phyloP scores from a whole-genome alignment of 169 alveolate genomes.

The Plasmodium fragile region DNA sequence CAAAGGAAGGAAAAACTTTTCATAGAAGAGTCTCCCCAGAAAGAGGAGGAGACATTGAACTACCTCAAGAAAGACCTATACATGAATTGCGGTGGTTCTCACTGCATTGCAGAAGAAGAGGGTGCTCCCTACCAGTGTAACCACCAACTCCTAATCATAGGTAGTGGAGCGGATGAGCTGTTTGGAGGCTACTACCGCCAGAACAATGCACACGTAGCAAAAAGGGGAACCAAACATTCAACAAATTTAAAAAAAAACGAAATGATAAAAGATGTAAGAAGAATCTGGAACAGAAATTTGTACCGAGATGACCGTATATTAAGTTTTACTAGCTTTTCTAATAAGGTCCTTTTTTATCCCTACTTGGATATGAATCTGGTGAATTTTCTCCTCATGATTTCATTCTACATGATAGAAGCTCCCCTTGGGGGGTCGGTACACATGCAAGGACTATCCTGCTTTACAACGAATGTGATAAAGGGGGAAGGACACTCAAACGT shows the following conservation, averaged over 20 bases:
- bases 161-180: slow-evolving; percentile 87
- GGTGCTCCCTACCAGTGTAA: background rate
- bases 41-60: background rate
- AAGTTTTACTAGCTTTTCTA: slow-evolving; percentile 48
- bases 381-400: slow-evolving; percentile 35
- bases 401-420: slow-evolving; percentile 59
- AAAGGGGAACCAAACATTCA: background rate
- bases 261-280: slow-evolving; percentile 76
- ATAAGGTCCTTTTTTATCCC: slow-evolving; percentile 77
- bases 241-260: slow-evolving; percentile 13
- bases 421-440: slow-evolving; percentile 11
- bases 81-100: background rate
- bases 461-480: background rate
- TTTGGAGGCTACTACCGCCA: slow-evolving; percentile 87
- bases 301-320: slow-evolving; percentile 85
- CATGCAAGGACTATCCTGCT: background rate
- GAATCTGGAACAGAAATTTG: slow-evolving; percentile 84
- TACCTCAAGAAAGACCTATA: background rate
- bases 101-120: background rate
- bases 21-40: background rate
- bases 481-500: background rate
- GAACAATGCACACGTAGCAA: slow-evolving; percentile 1
- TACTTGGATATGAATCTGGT: slow-evolving; percentile 45
- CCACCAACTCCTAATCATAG: slow-evolving; percentile 72
- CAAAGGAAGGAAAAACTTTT: background rate